Percentiles rank a stretch among this genome's conserved stretches.
Evolutionary conservation across 1,139 yeast species (phyloP).

Genomic region (Sugiyamaella japonica): DNA sequence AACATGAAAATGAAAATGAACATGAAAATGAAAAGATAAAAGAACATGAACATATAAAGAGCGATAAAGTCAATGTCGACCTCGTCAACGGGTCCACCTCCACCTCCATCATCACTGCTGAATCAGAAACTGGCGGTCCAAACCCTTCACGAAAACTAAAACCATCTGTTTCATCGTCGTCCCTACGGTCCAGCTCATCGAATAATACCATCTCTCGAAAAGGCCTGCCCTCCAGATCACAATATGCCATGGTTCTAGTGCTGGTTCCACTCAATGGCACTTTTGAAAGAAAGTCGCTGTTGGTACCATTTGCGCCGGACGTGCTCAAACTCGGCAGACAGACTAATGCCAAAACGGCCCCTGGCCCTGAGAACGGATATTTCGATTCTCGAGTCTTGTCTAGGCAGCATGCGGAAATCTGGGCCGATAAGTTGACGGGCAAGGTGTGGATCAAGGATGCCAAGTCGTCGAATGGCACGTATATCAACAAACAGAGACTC

Average conservation of each 20-base stretch:
- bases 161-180: slow-evolving; percentile 5
- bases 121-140: not conserved
- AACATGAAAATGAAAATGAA: no score
- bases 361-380: slow-evolving; percentile 82
- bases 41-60: no score
- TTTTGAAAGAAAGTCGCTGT: slow-evolving; percentile 73
- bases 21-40: no score
- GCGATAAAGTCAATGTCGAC: no score
- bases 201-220: not conserved
- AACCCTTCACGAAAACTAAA: not conserved
- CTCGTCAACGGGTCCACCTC: not conserved
- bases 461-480: slow-evolving; percentile 93
- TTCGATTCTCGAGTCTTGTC: slow-evolving; percentile 93
- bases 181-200: not conserved
- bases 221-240: slow-evolving; percentile 32
- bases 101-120: not conserved
- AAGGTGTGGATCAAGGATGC: slow-evolving; percentile 77
- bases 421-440: slow-evolving; percentile 67
- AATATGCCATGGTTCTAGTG: slow-evolving; percentile 54
- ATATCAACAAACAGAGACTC: slow-evolving; percentile 72
- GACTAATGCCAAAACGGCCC: slow-evolving; percentile 68
- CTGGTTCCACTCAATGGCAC: slow-evolving; percentile 77
- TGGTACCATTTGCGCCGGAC: slow-evolving; percentile 80
- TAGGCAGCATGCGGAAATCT: slow-evolving; percentile 90
- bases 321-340: slow-evolving; percentile 87